Evolutionary conservation across 192 early-diverging fungal species (phyloP).

Genomic region (Coemansia sp.): DNA sequence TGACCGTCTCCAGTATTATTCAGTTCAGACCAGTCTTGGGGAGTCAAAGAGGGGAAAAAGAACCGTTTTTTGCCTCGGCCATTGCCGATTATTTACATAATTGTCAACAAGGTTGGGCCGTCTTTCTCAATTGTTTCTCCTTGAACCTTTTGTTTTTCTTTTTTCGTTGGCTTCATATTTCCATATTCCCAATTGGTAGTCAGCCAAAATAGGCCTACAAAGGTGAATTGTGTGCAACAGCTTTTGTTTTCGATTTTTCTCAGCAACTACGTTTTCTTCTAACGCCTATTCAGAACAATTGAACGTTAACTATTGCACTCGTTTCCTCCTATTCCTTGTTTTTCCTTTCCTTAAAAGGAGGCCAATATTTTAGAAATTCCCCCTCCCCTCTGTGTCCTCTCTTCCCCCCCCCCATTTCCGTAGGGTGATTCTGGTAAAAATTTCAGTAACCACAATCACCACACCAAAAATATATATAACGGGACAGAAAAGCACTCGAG

Average conservation of each 20-base stretch:
- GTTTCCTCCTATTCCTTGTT: neutral
- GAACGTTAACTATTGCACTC: neutral
- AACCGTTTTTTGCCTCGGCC: neutral
- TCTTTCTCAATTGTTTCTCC: neutral
- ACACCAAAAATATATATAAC: neutral
- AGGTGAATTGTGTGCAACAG: neutral
- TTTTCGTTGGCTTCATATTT: slow-evolving; percentile 5
- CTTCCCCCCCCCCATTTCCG: neutral
- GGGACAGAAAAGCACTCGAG: neutral
- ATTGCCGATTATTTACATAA: neutral
- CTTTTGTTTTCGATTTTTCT: neutral
- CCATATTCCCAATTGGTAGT: neutral
- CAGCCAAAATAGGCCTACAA: neutral
- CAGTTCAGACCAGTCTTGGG: neutral
- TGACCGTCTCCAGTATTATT: neutral
- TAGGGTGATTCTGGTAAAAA: neutral
- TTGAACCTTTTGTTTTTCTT: neutral
- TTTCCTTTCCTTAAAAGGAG: neutral
- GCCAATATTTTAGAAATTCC: neutral
- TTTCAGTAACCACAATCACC: slow-evolving; percentile 1
- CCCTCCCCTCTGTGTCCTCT: neutral
- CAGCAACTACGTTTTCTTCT: neutral
- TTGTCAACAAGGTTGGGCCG: neutral
- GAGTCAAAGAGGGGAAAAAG: neutral
- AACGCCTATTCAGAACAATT: neutral